phyloP scores from a whole-genome alignment of 2,329 filamentous ascomycete genomes.

The Monilinia aucupariae region DNA sequence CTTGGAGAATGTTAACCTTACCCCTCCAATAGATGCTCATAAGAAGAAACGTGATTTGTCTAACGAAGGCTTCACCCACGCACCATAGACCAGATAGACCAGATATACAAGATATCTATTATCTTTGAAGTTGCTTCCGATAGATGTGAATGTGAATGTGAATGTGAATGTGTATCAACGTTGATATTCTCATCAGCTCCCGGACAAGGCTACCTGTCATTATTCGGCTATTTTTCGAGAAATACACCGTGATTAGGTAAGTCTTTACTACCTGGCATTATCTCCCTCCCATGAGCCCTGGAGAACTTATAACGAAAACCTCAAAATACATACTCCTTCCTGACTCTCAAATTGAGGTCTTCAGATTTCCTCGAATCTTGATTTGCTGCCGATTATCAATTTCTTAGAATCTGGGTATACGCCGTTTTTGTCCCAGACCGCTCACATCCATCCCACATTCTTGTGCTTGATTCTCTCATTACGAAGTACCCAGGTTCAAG shows the following conservation, averaged over 20 bases:
- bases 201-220: constrained; percentile 10
- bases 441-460: background rate
- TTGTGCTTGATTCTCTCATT: background rate
- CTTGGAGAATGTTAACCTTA: too few relatives aligned
- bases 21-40: background rate
- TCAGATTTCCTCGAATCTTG: background rate
- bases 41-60: background rate
- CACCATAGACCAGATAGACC: background rate
- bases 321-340: constrained; percentile 3
- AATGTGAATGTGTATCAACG: too few relatives aligned
- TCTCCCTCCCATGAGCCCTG: constrained; percentile 9
- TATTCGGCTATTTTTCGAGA: constrained; percentile 15
- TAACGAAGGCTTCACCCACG: too few relatives aligned
- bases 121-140: too few relatives aligned
- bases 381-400: background rate
- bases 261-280: constrained; percentile 18
- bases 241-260: constrained; percentile 14
- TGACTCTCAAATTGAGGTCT: background rate
- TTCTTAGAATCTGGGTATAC: background rate
- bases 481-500: constrained; percentile 4
- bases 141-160: too few relatives aligned
- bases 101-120: too few relatives aligned
- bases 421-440: background rate
- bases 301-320: background rate
- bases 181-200: too few relatives aligned